phyloP scores from a whole-genome alignment of 768 basidiomycete species.

The Boletellus ananiceps region DNA sequence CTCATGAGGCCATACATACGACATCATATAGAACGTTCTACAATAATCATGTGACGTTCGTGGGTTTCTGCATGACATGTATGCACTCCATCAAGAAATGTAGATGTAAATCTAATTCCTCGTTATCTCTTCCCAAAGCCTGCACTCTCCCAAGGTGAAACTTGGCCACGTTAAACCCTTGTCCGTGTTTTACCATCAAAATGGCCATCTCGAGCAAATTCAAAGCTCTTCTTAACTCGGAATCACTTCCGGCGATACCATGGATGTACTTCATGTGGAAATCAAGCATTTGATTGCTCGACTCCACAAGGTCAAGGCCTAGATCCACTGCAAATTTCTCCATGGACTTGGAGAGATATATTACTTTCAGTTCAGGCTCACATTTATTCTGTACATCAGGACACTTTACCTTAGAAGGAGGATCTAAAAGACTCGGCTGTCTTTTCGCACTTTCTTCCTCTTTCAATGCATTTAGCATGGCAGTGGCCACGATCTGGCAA shows the following conservation, averaged over 20 bases:
- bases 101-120: slow-evolving; percentile 1
- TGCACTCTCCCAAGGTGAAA: neutral
- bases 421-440: neutral
- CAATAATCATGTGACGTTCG: no score
- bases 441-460: neutral
- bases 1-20: no score
- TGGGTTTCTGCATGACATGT: neutral
- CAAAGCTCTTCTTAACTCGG: neutral
- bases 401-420: neutral
- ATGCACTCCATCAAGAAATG: neutral
- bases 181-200: neutral
- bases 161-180: neutral
- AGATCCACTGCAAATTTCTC: neutral
- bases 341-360: neutral
- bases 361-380: neutral
- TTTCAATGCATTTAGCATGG: neutral
- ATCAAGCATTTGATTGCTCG: neutral
- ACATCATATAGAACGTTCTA: no score
- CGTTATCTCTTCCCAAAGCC: neutral
- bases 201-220: neutral
- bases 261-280: neutral
- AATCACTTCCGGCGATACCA: neutral
- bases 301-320: neutral
- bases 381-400: neutral
- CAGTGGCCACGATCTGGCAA: slow-evolving; percentile 4